Percentiles rank a stretch among this genome's conserved stretches.
These are phyloP conservation scores for Sporothrix phasma DNA, from an alignment of 2,329 filamentous ascomycete species.

Conservation along the genomic window DNA sequence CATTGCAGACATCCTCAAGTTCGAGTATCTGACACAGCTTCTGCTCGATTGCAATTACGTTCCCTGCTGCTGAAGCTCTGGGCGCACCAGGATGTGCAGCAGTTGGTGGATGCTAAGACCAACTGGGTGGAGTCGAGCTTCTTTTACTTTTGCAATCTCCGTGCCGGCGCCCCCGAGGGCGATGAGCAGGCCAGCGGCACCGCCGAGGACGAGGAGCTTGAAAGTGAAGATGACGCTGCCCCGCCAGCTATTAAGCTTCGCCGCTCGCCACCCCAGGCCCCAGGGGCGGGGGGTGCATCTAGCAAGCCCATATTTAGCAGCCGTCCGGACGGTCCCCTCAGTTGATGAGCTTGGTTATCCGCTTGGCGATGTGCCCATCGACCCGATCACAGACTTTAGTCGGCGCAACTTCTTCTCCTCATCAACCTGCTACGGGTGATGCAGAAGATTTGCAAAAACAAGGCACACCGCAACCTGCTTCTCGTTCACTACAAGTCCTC, in stretches of 20 bases:
- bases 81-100: slow-evolving; percentile 87
- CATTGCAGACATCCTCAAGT: slow-evolving; percentile 72
- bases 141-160: slow-evolving; percentile 79
- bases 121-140: slow-evolving; percentile 77
- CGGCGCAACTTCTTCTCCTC: slow-evolving; percentile 91
- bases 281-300: neutral
- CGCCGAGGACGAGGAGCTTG: slow-evolving; percentile 30
- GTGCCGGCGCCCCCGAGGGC: slow-evolving; percentile 27
- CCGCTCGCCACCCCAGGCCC: slow-evolving; percentile 28
- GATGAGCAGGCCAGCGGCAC: slow-evolving; percentile 21
- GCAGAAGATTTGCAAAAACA: slow-evolving; percentile 94
- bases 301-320: neutral
- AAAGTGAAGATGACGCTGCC: slow-evolving; percentile 66
- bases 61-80: slow-evolving; percentile 88
- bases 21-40: slow-evolving; percentile 89
- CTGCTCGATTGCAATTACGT: slow-evolving; percentile 92
- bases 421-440: slow-evolving; percentile 95
- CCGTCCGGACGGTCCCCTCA: slow-evolving; percentile 26
- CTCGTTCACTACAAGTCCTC: slow-evolving; percentile 93
- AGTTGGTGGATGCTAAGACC: slow-evolving; percentile 74
- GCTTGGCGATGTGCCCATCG: slow-evolving; percentile 55
- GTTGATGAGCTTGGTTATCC: slow-evolving; percentile 87
- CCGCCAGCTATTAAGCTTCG: slow-evolving; percentile 70
- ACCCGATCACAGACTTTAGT: slow-evolving; percentile 81
- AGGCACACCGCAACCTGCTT: slow-evolving; percentile 86